phyloP scores from a whole-genome alignment of 805 yeast species.

The Gaillardinia entomophila region DNA sequence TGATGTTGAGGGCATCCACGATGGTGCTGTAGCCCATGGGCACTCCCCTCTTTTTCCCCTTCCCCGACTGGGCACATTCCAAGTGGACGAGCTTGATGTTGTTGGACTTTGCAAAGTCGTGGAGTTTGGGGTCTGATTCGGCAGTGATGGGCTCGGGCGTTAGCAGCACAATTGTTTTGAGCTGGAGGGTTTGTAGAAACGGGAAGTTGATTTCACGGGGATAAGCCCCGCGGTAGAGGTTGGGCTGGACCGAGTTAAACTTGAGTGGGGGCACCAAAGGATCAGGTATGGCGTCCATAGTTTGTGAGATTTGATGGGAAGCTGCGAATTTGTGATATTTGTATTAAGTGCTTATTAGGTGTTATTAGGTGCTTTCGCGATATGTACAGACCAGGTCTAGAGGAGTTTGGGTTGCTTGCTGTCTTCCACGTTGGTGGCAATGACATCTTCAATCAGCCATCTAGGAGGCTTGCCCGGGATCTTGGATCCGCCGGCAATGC shows the following conservation, averaged over 20 bases:
- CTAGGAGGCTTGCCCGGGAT: constrained; percentile 55
- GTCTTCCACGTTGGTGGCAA: constrained; percentile 67
- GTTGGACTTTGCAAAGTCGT: constrained; percentile 46
- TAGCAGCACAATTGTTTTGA: constrained; percentile 70
- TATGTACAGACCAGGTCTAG: too few species aligned
- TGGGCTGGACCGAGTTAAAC: constrained; percentile 64
- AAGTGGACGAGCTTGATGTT: constrained; percentile 65
- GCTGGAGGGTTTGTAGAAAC: constrained; percentile 57
- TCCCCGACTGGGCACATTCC: constrained; percentile 61
- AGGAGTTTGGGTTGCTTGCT: constrained; percentile 30
- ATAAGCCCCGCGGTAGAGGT: constrained; percentile 77
- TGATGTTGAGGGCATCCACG: constrained; percentile 50
- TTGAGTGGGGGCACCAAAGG: constrained; percentile 68
- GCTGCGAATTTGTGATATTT: too few species aligned
- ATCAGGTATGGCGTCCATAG: not conserved
- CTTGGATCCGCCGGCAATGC: constrained; percentile 67
- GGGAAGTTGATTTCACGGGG: constrained; percentile 72
- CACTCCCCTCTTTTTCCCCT: constrained; percentile 77
- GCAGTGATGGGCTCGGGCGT: constrained; percentile 68
- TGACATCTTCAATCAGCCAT: constrained; percentile 74
- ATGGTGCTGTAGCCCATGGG: constrained; percentile 69
- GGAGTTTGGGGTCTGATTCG: constrained; percentile 46
- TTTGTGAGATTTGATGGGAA: too few species aligned
- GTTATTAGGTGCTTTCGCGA: too few species aligned
- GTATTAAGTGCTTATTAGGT: too few species aligned